A percentile compares a stretch with the other conserved stretches of the same genome.
phyloP scores from a whole-genome alignment of 139 green algal species.

The Trebouxia sp. region DNA sequence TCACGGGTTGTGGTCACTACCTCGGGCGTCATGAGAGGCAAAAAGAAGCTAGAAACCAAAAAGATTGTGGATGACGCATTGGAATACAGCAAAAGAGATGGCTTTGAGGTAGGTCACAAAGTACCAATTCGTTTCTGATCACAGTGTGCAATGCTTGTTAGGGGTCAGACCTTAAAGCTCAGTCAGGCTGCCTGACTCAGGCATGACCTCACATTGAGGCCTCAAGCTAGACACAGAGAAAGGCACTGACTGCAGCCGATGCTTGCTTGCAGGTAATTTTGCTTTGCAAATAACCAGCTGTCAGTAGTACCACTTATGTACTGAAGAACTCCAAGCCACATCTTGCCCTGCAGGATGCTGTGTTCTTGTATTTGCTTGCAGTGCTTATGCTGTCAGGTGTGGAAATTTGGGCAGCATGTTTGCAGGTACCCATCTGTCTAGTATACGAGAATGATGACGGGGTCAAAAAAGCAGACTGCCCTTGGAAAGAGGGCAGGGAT shows the following conservation, averaged over 20 bases:
- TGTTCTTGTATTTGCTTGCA: background rate
- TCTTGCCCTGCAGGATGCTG: background rate
- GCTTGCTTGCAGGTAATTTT: too few relatives aligned
- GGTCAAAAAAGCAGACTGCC: slow-evolving; percentile 24
- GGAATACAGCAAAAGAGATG: slow-evolving; percentile 25
- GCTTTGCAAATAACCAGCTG: too few relatives aligned
- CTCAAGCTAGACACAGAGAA: too few relatives aligned
- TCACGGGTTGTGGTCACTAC: slow-evolving; percentile 57
- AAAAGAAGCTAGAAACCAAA: slow-evolving; percentile 89
- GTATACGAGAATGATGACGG: slow-evolving; percentile 41
- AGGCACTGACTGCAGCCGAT: too few relatives aligned
- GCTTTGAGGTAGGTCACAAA: slow-evolving; percentile 37
- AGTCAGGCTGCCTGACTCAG: too few relatives aligned
- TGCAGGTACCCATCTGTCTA: slow-evolving; percentile 52
- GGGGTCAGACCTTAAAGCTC: too few relatives aligned
- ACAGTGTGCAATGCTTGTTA: too few relatives aligned
- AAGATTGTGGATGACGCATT: slow-evolving; percentile 62
- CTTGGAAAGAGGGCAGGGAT: slow-evolving; percentile 29
- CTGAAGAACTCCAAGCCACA: background rate
- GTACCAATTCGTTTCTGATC: too few relatives aligned
- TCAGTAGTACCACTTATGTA: too few relatives aligned
- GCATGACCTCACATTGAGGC: too few relatives aligned
- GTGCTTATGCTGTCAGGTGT: too few relatives aligned
- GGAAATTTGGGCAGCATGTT: too few relatives aligned
- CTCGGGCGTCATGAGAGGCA: slow-evolving; percentile 60